phyloP scores from a whole-genome alignment of 2,329 filamentous ascomycete genomes.

The Arthroderma sp. region DNA sequence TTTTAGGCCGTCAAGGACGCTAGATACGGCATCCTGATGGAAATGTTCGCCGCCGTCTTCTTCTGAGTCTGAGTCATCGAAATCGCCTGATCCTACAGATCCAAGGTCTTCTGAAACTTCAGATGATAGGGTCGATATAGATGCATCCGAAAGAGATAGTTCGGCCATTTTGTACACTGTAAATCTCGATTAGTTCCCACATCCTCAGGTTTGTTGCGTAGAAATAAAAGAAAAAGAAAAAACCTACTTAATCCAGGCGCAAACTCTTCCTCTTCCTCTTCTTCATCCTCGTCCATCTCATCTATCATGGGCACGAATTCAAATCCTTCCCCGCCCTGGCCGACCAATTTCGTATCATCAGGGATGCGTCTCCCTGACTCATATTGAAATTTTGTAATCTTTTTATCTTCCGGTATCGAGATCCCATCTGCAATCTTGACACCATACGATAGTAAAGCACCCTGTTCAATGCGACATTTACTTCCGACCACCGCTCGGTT shows the following conservation, averaged over 20 bases:
- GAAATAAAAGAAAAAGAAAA: conserved; percentile 8
- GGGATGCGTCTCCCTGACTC: conserved; percentile 30
- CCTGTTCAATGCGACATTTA: conserved; percentile 53
- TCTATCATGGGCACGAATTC: conserved; percentile 55
- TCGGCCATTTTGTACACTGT: conserved; percentile 40
- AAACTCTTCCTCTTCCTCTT: conserved; percentile 38
- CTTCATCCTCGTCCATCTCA: conserved; percentile 49
- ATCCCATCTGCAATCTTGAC: conserved; percentile 56
- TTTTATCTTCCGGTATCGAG: conserved; percentile 27
- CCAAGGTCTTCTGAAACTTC: conserved; percentile 31
- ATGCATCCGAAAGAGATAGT: conserved; percentile 35
- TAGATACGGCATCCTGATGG: conserved; percentile 74
- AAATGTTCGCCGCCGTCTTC: conserved; percentile 52
- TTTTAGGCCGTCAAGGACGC: conserved; percentile 73
- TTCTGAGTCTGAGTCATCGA: conserved; percentile 59
- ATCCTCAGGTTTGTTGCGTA: neutral
- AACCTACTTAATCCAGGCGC: conserved; percentile 20
- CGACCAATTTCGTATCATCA: conserved; percentile 43
- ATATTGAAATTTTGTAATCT: conserved; percentile 33
- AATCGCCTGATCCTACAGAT: conserved; percentile 44
- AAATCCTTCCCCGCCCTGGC: conserved; percentile 46
- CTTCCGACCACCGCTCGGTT: conserved; percentile 59
- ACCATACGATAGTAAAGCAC: conserved; percentile 66
- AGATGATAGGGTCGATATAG: conserved; percentile 53
- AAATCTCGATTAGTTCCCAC: neutral